These are phyloP conservation scores for Perilla frutescens DNA, from an alignment of 257 asterid species.

Conservation along the genomic window DNA sequence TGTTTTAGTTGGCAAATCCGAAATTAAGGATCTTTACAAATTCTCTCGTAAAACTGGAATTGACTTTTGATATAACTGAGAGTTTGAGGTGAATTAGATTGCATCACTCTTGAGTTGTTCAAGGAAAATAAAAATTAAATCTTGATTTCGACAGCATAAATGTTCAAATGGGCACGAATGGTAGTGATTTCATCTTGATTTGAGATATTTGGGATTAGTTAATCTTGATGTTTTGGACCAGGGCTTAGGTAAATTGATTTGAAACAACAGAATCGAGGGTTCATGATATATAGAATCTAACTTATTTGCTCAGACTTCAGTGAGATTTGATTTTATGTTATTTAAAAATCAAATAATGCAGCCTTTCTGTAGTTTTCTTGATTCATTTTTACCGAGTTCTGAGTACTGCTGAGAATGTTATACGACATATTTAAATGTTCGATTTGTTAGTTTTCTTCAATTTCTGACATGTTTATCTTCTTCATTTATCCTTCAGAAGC, in stretches of 20 bases:
- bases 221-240: slow-evolving; percentile 1
- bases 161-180: background rate
- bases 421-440: background rate
- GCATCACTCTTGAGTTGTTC: slow-evolving; percentile 22
- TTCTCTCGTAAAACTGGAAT: slow-evolving; percentile 30
- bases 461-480: slow-evolving; percentile 19
- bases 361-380: slow-evolving; percentile 3
- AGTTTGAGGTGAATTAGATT: slow-evolving; percentile 12
- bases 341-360: slow-evolving; percentile 3
- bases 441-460: background rate
- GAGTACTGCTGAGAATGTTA: slow-evolving; percentile 11
- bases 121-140: background rate
- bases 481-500: slow-evolving; percentile 57
- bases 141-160: slow-evolving; percentile 7
- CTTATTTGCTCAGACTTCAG: background rate
- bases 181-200: background rate
- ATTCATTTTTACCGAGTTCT: slow-evolving; percentile 18
- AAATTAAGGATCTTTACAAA: slow-evolving; percentile 16
- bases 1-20: slow-evolving; percentile 25
- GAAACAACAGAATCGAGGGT: slow-evolving; percentile 4
- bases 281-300: background rate
- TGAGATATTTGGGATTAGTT: slow-evolving; percentile 12
- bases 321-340: slow-evolving; percentile 1
- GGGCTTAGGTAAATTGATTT: slow-evolving; percentile 5
- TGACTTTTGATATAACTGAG: slow-evolving; percentile 24